Percentiles rank a stretch among this genome's conserved stretches.
Conservation (phyloP, 164 flowering plant species). For the Stephania cephalantha region DNA sequence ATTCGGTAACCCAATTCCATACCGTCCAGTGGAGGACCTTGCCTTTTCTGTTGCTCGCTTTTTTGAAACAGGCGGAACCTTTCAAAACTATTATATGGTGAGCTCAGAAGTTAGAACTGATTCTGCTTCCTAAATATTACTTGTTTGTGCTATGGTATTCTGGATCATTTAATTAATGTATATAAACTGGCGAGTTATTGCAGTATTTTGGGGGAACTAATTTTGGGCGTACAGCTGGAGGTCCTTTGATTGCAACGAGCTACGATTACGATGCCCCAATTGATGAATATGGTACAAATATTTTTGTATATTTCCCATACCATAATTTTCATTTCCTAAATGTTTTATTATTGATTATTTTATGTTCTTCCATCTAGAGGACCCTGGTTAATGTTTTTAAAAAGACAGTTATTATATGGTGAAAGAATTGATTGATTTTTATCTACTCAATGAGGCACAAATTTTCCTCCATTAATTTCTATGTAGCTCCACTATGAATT, state of each 20-base stretch:
- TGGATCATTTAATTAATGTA: not conserved
- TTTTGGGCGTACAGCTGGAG: conserved; percentile 69
- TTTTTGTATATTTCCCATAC: not conserved
- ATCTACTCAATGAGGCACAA: no score
- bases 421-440: no score
- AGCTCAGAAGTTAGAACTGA: not conserved
- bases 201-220: conserved; percentile 69
- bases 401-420: not conserved
- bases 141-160: not conserved
- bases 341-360: not conserved
- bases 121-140: not conserved
- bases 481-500: no score
- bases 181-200: conserved; percentile 4
- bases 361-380: conserved; percentile 2
- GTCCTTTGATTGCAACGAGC: conserved; percentile 55
- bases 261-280: conserved; percentile 71
- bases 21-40: conserved; percentile 59
- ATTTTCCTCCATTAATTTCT: no score
- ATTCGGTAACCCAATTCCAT: conserved; percentile 51
- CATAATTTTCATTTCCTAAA: not conserved
- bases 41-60: conserved; percentile 70
- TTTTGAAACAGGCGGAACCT: conserved; percentile 54
- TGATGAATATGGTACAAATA: conserved; percentile 53
- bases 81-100: conserved; percentile 71
- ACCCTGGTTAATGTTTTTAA: not conserved